These are phyloP conservation scores for Sphagnurus paluster DNA, from an alignment of 1,284 basidiomycete genomes.

Conservation along the genomic window DNA sequence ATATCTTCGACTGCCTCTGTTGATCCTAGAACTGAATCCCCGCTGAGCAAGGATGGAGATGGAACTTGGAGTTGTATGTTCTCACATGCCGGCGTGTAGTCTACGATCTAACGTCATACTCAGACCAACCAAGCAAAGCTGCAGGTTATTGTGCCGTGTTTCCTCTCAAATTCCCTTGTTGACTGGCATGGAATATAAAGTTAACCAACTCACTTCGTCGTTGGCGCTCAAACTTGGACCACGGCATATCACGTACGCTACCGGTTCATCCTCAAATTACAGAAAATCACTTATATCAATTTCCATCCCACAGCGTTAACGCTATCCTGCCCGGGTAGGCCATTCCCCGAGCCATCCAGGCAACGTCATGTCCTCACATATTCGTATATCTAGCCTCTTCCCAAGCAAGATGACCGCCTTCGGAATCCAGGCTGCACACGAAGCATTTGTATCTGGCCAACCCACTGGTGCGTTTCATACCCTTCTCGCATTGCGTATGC, in stretches of 20 bases:
- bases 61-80: conserved; percentile 83
- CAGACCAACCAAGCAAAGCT: conserved; percentile 81
- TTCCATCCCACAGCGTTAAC: conserved; percentile 61
- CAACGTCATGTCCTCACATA: no score
- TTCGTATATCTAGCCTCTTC: no score
- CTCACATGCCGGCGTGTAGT: not conserved
- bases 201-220: conserved; percentile 79
- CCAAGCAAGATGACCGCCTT: conserved; percentile 88
- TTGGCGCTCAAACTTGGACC: conserved; percentile 71
- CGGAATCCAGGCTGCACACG: conserved; percentile 61
- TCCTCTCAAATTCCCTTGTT: not conserved
- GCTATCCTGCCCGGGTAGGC: conserved; percentile 75
- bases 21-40: conserved; percentile 51
- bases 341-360: conserved; percentile 1
- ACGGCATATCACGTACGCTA: conserved; percentile 59
- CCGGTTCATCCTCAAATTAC: not conserved
- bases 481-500: not conserved
- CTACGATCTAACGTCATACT: conserved; percentile 1
- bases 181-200: conserved; percentile 28
- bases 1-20: conserved; percentile 78
- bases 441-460: conserved; percentile 50
- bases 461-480: conserved; percentile 54
- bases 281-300: not conserved
- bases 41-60: conserved; percentile 53
- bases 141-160: conserved; percentile 42